Evolutionary conservation across 306 rosid genomes (phyloP).

Genomic region (Sicyos edulis): DNA sequence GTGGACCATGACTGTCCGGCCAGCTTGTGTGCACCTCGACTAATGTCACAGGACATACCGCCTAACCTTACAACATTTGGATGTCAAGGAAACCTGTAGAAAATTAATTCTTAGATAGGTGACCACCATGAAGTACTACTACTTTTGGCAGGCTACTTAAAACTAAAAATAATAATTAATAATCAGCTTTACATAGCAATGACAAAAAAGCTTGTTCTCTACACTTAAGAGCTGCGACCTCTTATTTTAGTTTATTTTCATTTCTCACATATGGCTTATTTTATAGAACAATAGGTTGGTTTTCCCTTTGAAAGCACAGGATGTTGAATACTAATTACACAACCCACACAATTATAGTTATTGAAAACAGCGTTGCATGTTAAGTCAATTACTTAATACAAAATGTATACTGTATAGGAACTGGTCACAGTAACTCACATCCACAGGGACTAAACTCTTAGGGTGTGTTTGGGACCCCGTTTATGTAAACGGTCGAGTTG

Average conservation of each 20-base stretch:
- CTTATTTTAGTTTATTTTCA: neutral
- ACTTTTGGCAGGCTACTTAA: neutral
- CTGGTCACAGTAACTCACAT: constrained; percentile 2
- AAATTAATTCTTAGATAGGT: too few species aligned
- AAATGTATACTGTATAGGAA: neutral
- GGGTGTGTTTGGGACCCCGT: too few species aligned
- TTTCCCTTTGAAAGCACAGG: neutral
- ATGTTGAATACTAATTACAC: neutral
- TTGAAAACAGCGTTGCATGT: neutral
- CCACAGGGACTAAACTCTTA: neutral
- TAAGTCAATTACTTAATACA: neutral
- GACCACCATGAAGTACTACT: too few species aligned
- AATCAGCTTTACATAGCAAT: neutral
- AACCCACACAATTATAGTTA: neutral
- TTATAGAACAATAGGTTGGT: neutral
- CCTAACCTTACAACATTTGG: too few species aligned
- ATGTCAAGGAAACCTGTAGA: too few species aligned
- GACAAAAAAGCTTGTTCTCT: neutral
- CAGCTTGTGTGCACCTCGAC: too few species aligned
- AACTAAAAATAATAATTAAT: neutral
- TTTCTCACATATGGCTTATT: neutral
- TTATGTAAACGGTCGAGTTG: too few species aligned
- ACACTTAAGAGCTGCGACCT: neutral
- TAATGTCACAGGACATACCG: too few species aligned
- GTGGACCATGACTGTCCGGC: too few species aligned